A percentile compares a stretch with the other conserved stretches of the same genome.
These are phyloP conservation scores for Aspergillus sp. DNA, from an alignment of 2,329 filamentous ascomycete species.

Conservation along the genomic window DNA sequence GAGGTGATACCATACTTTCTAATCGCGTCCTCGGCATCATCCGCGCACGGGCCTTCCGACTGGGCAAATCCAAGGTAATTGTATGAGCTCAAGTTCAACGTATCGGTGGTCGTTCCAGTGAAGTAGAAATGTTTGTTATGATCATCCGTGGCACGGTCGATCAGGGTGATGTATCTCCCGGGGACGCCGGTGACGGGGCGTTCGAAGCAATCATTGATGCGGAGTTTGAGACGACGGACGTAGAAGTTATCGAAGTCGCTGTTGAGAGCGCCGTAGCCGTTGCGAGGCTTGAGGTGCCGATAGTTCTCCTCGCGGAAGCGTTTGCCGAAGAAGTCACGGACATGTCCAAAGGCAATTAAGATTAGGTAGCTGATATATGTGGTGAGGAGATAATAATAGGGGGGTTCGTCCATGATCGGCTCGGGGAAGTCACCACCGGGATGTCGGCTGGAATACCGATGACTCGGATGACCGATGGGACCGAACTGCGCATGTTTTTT, in stretches of 20 bases:
- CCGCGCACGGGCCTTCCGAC: constrained; percentile 93
- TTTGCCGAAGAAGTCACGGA: constrained; percentile 97
- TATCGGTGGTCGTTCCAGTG: constrained; percentile 88
- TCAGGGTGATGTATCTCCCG: constrained; percentile 86
- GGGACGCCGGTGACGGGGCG: constrained; percentile 90
- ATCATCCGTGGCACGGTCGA: constrained; percentile 87
- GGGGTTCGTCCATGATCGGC: constrained; percentile 89
- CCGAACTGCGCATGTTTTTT: constrained; percentile 88
- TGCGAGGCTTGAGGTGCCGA: constrained; percentile 73
- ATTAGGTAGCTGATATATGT: constrained; percentile 98
- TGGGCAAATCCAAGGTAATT: constrained; percentile 99
- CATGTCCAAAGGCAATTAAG: constrained; percentile 90
- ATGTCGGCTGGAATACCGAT: constrained; percentile 87
- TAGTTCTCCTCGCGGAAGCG: constrained; percentile 87
- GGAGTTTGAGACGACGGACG: constrained; percentile 83
- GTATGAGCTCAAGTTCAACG: constrained; percentile 98
- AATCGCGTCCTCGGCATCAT: constrained; percentile 82
- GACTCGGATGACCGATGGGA: constrained; percentile 73
- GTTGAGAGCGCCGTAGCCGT: constrained; percentile 93
- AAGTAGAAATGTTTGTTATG: constrained; percentile 88
- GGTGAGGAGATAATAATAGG: constrained; percentile 94
- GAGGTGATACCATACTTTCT: constrained; percentile 81
- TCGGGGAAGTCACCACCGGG: constrained; percentile 75
- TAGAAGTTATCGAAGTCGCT: constrained; percentile 99
- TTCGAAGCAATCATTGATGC: constrained; percentile 96